Base-by-base conservation (phyloP, 192 early-diverging fungal genomes). In the Coemansia sp. region DNA sequence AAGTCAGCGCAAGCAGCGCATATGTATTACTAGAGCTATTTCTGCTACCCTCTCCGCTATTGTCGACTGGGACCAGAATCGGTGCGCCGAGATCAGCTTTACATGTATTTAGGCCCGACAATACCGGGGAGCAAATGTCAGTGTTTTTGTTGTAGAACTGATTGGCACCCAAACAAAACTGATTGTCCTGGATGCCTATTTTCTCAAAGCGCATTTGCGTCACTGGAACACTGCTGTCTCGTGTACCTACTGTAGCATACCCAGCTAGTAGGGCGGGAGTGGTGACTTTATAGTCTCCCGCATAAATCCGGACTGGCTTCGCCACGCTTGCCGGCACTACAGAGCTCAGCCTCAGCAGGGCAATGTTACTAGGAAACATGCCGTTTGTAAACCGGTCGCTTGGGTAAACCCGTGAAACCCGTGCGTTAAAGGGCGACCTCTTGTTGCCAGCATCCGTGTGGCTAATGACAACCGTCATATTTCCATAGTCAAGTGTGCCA, bases 231-330 rank as follows among this genome's bases (percentile, higher is more conserved):
- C 33, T 60, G 31, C 57, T 60, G 6, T 33, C 31, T n/a, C 31
- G 57, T n/a, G 57, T 34, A 24, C 57, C 57, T 8, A 60, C 57
- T 1, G 57, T 60, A 5, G 57, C 57, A 60, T 60, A 60, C 16
- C 57, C 57, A n/a, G 57, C 57, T 18, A 60, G 33, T 15, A 34
- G 29, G 5, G 57, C 57, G 29, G 57, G 57, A 6, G 57, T 60
- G 7, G 57, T n/a, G 31, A 36, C 6, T 34, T 60, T 60, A 36
- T 60, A 60, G 57, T 60, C 57, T 3, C 57, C 57, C 18, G 57
- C 57, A 60, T 60, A 60, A 18, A 60, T 60, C 29, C 57, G 29
- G 57, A 34, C 57, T 36, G 57, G 57, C n/a, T 60, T 60, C 3
- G 57, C 57, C 57, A 60, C 57, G 57, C 57, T 60, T 60, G 12